Conservation (phyloP, 139 green algal genomes). For the Tetraselmis striata region DNA sequence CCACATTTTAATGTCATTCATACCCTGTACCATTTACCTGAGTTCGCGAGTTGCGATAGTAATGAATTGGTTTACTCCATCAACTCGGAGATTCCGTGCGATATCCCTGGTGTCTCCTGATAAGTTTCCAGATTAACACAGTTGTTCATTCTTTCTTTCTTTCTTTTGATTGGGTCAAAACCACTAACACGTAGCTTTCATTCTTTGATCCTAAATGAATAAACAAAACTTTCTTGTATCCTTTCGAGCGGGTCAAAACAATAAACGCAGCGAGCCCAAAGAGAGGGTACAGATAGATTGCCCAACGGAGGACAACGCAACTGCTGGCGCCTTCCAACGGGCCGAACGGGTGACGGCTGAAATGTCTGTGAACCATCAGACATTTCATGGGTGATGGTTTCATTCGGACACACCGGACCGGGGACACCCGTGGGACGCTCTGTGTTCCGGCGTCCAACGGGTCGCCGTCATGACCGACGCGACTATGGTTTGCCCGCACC, state of each 20-base stretch:
- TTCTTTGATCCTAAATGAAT: no score
- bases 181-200: no score
- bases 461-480: background rate
- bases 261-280: no score
- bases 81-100: background rate
- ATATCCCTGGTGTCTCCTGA: background rate
- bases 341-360: no score
- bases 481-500: background rate
- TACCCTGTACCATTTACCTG: no score
- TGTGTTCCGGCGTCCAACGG: no score
- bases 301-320: background rate
- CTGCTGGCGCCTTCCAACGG: no score
- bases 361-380: background rate
- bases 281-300: background rate
- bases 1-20: no score
- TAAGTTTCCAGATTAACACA: background rate
- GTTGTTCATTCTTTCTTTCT: background rate
- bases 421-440: no score
- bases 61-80: background rate
- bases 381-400: no score
- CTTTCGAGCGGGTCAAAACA: background rate
- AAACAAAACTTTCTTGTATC: background rate
- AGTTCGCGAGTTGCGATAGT: background rate
- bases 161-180: no score
- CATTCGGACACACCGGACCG: no score